These are phyloP conservation scores for Metschnikowia lochheadii DNA, from an alignment of 805 yeast species.

Conservation along the genomic window DNA sequence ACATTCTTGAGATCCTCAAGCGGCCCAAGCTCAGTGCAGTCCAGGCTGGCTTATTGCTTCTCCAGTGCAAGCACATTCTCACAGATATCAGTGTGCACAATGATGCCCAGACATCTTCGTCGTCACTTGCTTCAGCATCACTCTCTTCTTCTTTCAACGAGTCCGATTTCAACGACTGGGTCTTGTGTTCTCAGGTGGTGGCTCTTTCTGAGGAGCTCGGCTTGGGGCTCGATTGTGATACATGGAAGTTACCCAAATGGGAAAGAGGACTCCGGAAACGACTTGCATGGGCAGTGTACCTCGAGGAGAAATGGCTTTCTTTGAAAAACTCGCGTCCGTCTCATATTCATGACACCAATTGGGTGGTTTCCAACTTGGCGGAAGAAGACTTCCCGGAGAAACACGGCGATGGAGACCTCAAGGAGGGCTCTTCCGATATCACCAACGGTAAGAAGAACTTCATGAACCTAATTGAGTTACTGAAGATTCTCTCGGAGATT, in stretches of 20 bases:
- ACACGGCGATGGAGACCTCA: slow-evolving; percentile 48
- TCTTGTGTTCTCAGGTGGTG: slow-evolving; percentile 79
- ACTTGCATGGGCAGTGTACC: slow-evolving; percentile 92
- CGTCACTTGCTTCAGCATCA: slow-evolving; percentile 15
- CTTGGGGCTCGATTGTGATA: slow-evolving; percentile 81
- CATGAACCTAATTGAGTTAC: slow-evolving; percentile 60
- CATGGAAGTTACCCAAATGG: slow-evolving; percentile 94
- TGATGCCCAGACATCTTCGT: slow-evolving; percentile 11
- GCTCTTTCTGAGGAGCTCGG: slow-evolving; percentile 89
- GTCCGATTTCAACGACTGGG: slow-evolving; percentile 68
- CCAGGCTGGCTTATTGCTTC: slow-evolving; percentile 77
- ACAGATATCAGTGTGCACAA: slow-evolving; percentile 4
- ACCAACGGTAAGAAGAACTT: slow-evolving; percentile 68
- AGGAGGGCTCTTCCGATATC: slow-evolving; percentile 63
- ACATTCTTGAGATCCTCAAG: slow-evolving; percentile 72
- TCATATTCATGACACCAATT: slow-evolving; percentile 67
- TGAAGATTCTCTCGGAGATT: slow-evolving; percentile 68
- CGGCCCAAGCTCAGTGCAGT: slow-evolving; percentile 89
- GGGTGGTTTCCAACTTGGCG: slow-evolving; percentile 69
- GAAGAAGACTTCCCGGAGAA: slow-evolving; percentile 79
- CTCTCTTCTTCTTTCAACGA: slow-evolving; percentile 22
- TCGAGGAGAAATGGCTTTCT: slow-evolving; percentile 89
- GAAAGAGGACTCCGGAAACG: slow-evolving; percentile 85
- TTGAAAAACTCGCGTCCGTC: slow-evolving; percentile 81
- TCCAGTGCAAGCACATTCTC: slow-evolving; percentile 56